Conservation (phyloP, 192 early-diverging fungal genomes). For the Dissophora globulifera region DNA sequence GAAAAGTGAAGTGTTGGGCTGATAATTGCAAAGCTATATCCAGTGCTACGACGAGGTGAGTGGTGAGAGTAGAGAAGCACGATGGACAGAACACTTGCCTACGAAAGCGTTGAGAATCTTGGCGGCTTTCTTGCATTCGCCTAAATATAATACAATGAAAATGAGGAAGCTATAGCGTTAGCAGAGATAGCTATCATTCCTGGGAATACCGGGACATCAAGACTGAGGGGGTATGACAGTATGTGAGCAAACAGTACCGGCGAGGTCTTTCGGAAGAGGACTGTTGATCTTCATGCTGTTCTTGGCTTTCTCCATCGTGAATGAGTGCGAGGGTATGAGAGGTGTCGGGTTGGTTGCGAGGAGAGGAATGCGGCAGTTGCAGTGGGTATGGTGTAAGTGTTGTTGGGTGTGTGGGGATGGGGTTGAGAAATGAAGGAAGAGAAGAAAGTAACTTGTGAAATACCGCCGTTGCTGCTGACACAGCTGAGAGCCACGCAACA, state of each 20-base stretch:
- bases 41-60: too few species aligned
- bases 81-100: constrained; percentile 38
- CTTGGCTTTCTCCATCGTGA: constrained; percentile 31
- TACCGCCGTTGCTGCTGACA: too few species aligned
- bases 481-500: too few species aligned
- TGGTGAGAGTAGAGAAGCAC: background rate
- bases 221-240: too few species aligned
- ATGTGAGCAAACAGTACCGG: too few species aligned
- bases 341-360: background rate
- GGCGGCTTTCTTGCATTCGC: constrained; percentile 62
- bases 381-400: too few species aligned
- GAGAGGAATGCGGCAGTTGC: background rate
- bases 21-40: too few species aligned
- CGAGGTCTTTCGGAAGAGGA: constrained; percentile 46
- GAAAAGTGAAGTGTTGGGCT: too few species aligned
- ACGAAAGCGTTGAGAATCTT: constrained; percentile 65
- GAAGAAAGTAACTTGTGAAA: too few species aligned
- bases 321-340: background rate
- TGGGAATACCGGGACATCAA: too few species aligned
- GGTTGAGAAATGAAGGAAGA: background rate
- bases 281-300: constrained; percentile 49
- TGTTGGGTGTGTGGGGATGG: background rate
- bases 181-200: too few species aligned
- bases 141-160: constrained; percentile 7
- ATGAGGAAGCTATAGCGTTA: background rate